Evolutionary conservation across 1,139 yeast species (phyloP), one percentile per base, ranked within the genome.

Genomic region (Taiozyma onychis): DNA sequence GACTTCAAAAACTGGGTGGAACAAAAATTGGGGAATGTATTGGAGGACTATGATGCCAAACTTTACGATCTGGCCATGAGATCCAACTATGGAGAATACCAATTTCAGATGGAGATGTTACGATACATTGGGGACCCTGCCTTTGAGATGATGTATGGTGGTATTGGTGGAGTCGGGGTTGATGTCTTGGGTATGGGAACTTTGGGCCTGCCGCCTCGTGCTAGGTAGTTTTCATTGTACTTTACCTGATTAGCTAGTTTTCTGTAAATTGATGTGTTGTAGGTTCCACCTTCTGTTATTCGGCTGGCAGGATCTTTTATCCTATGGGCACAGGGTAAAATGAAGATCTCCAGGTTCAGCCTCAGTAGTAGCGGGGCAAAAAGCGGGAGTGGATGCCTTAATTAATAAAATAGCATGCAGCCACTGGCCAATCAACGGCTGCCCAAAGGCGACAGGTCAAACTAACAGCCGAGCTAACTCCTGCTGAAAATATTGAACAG

Each of bases 1-100:
- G 57, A 53, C 37, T 66, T 61, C 42, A 53, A 51, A 21, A 26
- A 30, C 3, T 32, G 51, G 26, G 43, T 52, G 5, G 47, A 28
- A 7, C 21, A 24, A 3, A n/a, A 39, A 18, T 51, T 49, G 34
- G 43, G 44, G 43, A 57, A 55, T 27, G 44, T 45, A n/a, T 57
- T 58, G 39, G 60, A 55, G 22, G 48, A 30, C 2, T 50, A 50
- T 46, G 63, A 60, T 44, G 22, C 27, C 18, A 34, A 45, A 4
- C 35, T 59, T 37, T 59, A 54, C 26, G 37, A 47, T 13, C 51
- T 48, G 6, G 59, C 56, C 8, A 14, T 24, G n/a, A 14, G n/a
- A 22, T 39, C 24, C 24, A 39, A 39, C n/a, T 2, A 14, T 3
- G 27, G 26, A 9, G 28, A 18, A 9, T n/a, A 39, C 4, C 44